A percentile compares a stretch with the other conserved stretches of the same genome.
phyloP scores from a whole-genome alignment of 2,329 filamentous ascomycete genomes.

The Fusarium agapanthi region DNA sequence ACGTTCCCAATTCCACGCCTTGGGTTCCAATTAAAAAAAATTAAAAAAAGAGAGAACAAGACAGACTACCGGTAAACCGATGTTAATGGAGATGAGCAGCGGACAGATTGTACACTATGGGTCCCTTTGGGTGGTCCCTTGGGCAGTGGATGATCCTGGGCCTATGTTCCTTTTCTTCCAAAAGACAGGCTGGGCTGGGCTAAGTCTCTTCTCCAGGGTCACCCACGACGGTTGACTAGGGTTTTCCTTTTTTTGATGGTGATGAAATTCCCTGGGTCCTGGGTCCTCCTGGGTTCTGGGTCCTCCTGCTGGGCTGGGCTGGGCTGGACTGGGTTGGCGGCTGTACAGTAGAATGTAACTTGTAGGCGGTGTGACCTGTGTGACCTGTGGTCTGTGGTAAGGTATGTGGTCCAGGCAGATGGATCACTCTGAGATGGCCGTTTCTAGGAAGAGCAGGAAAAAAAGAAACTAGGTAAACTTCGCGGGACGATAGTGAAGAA shows the following conservation, averaged over 20 bases:
- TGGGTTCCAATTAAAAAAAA: slow-evolving; percentile 41
- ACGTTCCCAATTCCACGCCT: slow-evolving; percentile 26
- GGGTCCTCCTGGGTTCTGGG: slow-evolving; percentile 38
- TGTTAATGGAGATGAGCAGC: slow-evolving; percentile 14
- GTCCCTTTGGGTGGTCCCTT: slow-evolving; percentile 37
- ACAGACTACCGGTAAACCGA: slow-evolving; percentile 33
- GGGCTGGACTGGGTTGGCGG: slow-evolving; percentile 3
- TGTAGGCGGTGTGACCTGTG: slow-evolving; percentile 44
- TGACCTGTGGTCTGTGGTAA: slow-evolving; percentile 31
- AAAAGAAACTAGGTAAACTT: slow-evolving; percentile 21
- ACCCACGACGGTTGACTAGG: slow-evolving; percentile 43
- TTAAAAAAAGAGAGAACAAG: slow-evolving; percentile 37
- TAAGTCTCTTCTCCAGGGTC: slow-evolving; percentile 38
- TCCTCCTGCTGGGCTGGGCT: slow-evolving; percentile 33
- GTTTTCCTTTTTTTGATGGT: slow-evolving; percentile 41
- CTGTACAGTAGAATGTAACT: background rate
- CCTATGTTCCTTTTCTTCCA: slow-evolving; percentile 26
- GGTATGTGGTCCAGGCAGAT: slow-evolving; percentile 36
- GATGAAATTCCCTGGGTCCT: slow-evolving; percentile 41
- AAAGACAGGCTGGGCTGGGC: slow-evolving; percentile 32
- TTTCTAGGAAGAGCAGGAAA: slow-evolving; percentile 27
- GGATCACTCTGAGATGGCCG: slow-evolving; percentile 40
- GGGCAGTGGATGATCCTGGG: slow-evolving; percentile 45
- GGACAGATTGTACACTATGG: slow-evolving; percentile 43
- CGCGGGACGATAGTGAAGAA: slow-evolving; percentile 39